Evolutionary conservation across 1,284 basidiomycete genomes (phyloP).

Genomic region (Mycena sp.): DNA sequence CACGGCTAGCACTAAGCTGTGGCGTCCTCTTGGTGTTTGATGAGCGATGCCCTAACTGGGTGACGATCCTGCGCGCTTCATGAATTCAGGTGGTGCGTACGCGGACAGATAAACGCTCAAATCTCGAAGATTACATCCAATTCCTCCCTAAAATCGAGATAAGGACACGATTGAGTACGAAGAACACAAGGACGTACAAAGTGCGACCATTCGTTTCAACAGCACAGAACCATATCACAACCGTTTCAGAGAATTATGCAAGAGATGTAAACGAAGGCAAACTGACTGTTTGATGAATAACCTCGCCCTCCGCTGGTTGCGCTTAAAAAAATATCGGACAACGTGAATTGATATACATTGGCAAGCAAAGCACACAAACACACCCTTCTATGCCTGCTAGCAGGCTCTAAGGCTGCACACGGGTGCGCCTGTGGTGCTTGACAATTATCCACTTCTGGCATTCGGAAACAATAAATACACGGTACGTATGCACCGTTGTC

Average conservation of each 20-base stretch:
- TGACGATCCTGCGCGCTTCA: conserved; percentile 7
- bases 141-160: conserved; percentile 43
- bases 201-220: conserved; percentile 54
- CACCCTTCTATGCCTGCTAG: too few relatives aligned
- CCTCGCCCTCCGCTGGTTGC: too few relatives aligned
- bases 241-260: conserved; percentile 49
- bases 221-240: conserved; percentile 47
- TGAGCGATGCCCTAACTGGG: conserved; percentile 23
- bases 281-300: conserved; percentile 5
- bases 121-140: conserved; percentile 52
- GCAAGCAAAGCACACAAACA: too few relatives aligned
- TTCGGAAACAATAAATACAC: too few relatives aligned
- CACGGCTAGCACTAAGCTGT: too few relatives aligned
- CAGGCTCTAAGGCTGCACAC: too few relatives aligned
- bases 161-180: background rate
- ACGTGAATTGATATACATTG: too few relatives aligned
- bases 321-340: too few relatives aligned
- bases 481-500: too few relatives aligned
- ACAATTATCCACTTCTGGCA: too few relatives aligned
- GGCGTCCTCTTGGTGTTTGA: background rate
- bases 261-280: conserved; percentile 39
- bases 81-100: background rate
- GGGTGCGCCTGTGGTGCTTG: too few relatives aligned
- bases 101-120: background rate
- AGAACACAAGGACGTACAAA: conserved; percentile 40